Percentiles rank a stretch among this genome's conserved stretches.
These are phyloP conservation scores for Leccinum solheimii DNA, from an alignment of 1,284 basidiomycete species.

Conservation along the genomic window DNA sequence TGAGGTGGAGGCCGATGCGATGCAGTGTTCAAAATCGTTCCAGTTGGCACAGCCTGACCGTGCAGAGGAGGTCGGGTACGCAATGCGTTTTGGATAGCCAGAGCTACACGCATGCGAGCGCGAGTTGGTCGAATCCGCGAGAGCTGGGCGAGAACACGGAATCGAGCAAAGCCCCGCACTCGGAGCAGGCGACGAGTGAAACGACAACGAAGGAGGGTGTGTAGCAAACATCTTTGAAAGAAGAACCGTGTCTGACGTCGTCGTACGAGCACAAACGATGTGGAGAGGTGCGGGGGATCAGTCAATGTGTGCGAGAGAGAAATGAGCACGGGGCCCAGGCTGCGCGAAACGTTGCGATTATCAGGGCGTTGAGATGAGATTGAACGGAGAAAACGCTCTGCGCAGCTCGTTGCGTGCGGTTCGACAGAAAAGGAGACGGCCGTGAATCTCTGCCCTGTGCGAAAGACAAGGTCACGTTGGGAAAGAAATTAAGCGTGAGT, in stretches of 20 bases:
- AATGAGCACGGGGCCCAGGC: constrained; percentile 2
- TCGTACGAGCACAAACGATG: constrained; percentile 14
- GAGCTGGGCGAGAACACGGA: constrained; percentile 18
- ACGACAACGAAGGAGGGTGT: constrained; percentile 4
- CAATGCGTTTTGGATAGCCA: constrained; percentile 12
- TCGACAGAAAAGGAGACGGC: constrained; percentile 6
- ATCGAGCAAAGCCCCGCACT: not conserved
- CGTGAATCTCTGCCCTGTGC: constrained; percentile 4
- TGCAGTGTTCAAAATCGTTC: constrained; percentile 3
- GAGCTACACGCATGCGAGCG: constrained; percentile 5
- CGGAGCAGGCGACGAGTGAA: constrained; percentile 1
- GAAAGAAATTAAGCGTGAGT: not conserved
- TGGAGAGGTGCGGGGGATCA: constrained; percentile 9
- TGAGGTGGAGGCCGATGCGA: not conserved
- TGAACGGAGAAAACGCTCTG: constrained; percentile 31
- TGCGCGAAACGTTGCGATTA: constrained; percentile 27
- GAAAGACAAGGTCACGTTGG: not conserved
- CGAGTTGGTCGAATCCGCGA: constrained; percentile 29
- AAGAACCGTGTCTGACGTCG: constrained; percentile 2
- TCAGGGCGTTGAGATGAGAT: constrained; percentile 20
- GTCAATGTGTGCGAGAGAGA: constrained; percentile 10
- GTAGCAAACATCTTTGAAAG: constrained; percentile 25
- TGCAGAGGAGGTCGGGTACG: constrained; percentile 21
- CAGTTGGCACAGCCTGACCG: constrained; percentile 17
- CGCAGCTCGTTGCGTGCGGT: constrained; percentile 24